Conservation (phyloP, 768 basidiomycete species). For the Coprinopsis marcescibilis region DNA sequence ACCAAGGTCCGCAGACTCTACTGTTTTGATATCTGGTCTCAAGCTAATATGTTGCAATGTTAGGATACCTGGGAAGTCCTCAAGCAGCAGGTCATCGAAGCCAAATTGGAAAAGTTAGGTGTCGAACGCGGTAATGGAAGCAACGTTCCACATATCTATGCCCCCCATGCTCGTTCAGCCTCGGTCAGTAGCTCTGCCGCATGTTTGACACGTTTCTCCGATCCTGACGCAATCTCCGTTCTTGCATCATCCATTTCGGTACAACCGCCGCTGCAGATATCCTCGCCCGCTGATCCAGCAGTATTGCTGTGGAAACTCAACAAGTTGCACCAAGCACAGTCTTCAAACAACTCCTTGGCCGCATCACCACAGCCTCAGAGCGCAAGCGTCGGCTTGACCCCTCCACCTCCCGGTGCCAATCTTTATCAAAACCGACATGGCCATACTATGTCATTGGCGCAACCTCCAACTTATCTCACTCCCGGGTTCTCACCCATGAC, state of each 20-base stretch:
- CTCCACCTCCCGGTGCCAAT: conserved; percentile 45
- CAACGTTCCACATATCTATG: conserved; percentile 54
- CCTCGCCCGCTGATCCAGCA: conserved; percentile 85
- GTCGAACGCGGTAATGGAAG: conserved; percentile 62
- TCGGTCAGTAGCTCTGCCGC: conserved; percentile 53
- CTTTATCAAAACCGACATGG: conserved; percentile 49
- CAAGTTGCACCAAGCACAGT: conserved; percentile 69
- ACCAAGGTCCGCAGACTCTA: conserved; percentile 49
- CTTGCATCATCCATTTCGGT: conserved; percentile 2
- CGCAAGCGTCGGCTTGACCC: conserved; percentile 33
- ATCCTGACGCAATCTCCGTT: conserved; percentile 10
- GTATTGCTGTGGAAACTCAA: conserved; percentile 77
- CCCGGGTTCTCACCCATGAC: conserved; percentile 25
- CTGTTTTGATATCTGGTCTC: conserved; percentile 11
- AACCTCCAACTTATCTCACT: conserved; percentile 41
- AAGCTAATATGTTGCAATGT: conserved; percentile 9
- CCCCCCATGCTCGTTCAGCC: conserved; percentile 76
- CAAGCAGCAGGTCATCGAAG: conserved; percentile 68
- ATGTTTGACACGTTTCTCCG: conserved; percentile 17
- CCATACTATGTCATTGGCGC: conserved; percentile 69
- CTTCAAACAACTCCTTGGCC: conserved; percentile 47
- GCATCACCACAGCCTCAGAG: conserved; percentile 61
- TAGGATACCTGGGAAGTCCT: conserved; percentile 73
- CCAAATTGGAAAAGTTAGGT: conserved; percentile 75
- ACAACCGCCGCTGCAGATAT: conserved; percentile 63